Evolutionary conservation across 768 basidiomycete genomes (phyloP), one percentile per base, ranked within the genome.

Genomic region (Tephrocybe sp.): DNA sequence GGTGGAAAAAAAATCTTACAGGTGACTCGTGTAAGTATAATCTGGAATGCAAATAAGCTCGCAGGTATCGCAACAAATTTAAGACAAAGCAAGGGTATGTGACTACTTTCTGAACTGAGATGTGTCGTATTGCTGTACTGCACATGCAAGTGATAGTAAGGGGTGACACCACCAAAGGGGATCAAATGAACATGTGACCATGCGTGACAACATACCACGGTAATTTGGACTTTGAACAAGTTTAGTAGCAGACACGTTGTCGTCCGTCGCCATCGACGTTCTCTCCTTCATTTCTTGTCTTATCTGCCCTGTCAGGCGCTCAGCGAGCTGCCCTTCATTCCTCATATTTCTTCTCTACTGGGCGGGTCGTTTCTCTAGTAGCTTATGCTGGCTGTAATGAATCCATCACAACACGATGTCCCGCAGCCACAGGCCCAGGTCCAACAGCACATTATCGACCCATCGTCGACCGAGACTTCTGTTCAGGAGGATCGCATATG

Each of bases 401-500:
- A 57, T 45, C 38, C 57, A 24, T 58, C 64, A 20, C 55, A 56
- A 50, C 57, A 48, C 53, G 59, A 59, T 61, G 20, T 57, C 34
- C 28, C 55, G 14, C 57, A 48, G 32, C 49, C 72, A 45, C 70
- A 70, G 55, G 55, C 66, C 47, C 65, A 72, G 51, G 50, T 69
- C 23, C 69, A 68, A 4, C 56, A 57, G 21, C 45, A 60, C 21
- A 50, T 46, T 24, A 57, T 38, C 40, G 50, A 63, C 38, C 12
- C 42, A 4, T 44, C 53, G 11, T 36, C 50, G 20, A 49, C 61
- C 23, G 71, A 72, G 21, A 48, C 61, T 24, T 42, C 65, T 20
- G 53, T 55, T 20, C 59, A 77, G 51, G 78, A 81, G 63, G 79
- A 89, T 63, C 81, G 81, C 56, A 59, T 81, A 3, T 93, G 90